Evolutionary conservation across 768 basidiomycete genomes (phyloP).

Genomic region (Agrocybe praecox): DNA sequence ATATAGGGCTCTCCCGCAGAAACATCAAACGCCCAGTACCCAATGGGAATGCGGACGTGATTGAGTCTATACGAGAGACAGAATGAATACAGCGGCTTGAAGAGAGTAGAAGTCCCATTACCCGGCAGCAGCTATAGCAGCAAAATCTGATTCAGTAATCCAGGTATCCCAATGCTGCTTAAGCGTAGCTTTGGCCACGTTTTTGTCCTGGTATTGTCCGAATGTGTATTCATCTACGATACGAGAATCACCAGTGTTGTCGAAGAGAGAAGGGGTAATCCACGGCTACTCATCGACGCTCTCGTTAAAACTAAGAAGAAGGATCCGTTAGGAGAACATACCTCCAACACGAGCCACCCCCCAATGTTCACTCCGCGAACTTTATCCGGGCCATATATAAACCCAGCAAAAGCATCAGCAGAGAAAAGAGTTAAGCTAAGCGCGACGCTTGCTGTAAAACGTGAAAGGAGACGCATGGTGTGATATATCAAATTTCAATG

Average conservation of each 20-base stretch:
- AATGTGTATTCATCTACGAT: slow-evolving; percentile 86
- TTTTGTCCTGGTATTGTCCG: slow-evolving; percentile 54
- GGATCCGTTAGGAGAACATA: slow-evolving; percentile 25
- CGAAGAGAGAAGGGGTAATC: slow-evolving; percentile 77
- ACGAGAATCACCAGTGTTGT: slow-evolving; percentile 54
- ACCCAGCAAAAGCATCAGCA: slow-evolving; percentile 41
- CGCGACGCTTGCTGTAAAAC: not conserved
- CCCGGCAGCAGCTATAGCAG: slow-evolving; percentile 74
- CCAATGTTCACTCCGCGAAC: slow-evolving; percentile 88
- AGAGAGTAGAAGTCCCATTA: slow-evolving; percentile 20
- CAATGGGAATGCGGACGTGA: slow-evolving; percentile 82
- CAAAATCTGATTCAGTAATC: slow-evolving; percentile 65
- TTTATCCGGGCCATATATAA: slow-evolving; percentile 70
- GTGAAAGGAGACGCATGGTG: not conserved
- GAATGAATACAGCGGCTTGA: not conserved
- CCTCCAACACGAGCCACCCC: slow-evolving; percentile 51
- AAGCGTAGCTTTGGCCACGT: slow-evolving; percentile 30
- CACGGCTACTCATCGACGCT: slow-evolving; percentile 56
- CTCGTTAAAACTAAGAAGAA: too few relatives aligned
- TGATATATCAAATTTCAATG: not conserved
- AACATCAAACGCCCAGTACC: slow-evolving; percentile 88
- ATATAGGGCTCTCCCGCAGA: slow-evolving; percentile 75
- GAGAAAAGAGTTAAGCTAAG: slow-evolving; percentile 11
- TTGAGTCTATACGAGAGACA: slow-evolving; percentile 52
- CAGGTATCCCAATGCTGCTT: slow-evolving; percentile 73